Percentiles rank a stretch among this genome's conserved stretches.
Conservation (phyloP, 768 basidiomycete genomes). For the Tulasnella sp. region DNA sequence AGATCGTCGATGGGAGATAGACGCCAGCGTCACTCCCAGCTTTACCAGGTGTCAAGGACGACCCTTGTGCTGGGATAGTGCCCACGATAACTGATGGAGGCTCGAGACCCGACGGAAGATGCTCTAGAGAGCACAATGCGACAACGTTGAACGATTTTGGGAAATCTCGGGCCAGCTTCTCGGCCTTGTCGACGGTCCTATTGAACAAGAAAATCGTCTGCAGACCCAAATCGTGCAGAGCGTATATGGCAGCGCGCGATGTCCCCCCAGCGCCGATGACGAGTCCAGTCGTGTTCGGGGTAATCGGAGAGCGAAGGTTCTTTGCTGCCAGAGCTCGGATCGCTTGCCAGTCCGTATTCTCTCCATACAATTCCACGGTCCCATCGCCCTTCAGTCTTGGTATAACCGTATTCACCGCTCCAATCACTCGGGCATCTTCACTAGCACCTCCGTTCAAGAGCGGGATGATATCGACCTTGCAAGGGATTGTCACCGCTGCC, state of each 20-base stretch:
- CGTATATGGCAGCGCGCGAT: slow-evolving; percentile 87
- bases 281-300: slow-evolving; percentile 42
- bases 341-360: slow-evolving; percentile 95
- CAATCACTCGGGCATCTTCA: slow-evolving; percentile 71
- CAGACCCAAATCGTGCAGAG: slow-evolving; percentile 58
- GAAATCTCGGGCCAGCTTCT: slow-evolving; percentile 56
- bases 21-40: slow-evolving; percentile 26
- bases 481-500: slow-evolving; percentile 92
- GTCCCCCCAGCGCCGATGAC: slow-evolving; percentile 96
- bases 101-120: slow-evolving; percentile 34
- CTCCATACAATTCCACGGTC: slow-evolving; percentile 54
- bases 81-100: slow-evolving; percentile 62
- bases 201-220: slow-evolving; percentile 76
- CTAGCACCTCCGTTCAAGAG: slow-evolving; percentile 62
- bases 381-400: slow-evolving; percentile 36
- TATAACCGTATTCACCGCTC: slow-evolving; percentile 91
- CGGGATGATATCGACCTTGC: slow-evolving; percentile 83
- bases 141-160: slow-evolving; percentile 48
- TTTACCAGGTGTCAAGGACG: slow-evolving; percentile 32
- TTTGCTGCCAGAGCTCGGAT: slow-evolving; percentile 44
- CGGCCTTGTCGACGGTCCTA: slow-evolving; percentile 64
- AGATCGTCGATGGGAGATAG: slow-evolving; percentile 45
- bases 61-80: slow-evolving; percentile 69
- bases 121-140: slow-evolving; percentile 46
- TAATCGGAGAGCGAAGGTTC: slow-evolving; percentile 21